Base-by-base conservation (phyloP, 331 rosid species). In the Acacia concinna region DNA sequence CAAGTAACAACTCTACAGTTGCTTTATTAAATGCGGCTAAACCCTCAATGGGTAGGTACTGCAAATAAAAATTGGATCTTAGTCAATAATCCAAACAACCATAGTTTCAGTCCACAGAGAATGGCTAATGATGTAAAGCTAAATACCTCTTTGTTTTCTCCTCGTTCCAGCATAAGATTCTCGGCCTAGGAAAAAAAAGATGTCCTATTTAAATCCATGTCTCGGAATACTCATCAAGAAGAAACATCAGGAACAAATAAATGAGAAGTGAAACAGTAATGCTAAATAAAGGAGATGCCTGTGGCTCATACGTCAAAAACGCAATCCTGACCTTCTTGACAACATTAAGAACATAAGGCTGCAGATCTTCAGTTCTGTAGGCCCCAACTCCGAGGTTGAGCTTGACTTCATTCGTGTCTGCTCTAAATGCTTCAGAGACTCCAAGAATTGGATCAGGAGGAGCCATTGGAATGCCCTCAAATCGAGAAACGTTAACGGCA, bases 361-460 rank as follows among this genome's bases (percentile, higher is more conserved):
- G 93, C 47, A 94, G 86, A 40, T 92, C 94, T 86, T 94, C 98
- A 0, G 97, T 94, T 63, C 98, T 79, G 73, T 94, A 91, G 30
- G 97, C 97, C 52, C 98, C 98, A 57, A 94, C 98, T 86, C 97
- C 98, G 76, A 94, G 97, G 82, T 96, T 96, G 86, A 96, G 99
- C 88, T 91, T 96, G 59, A 57, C 81, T 40, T 81, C 90, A 8
- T 85, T 84, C 0, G 88, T 85, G 81, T 91, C 92, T 1, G 99
- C 98, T 78, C 60, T 91, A 73, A 91, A 96, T 27, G 99, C 99
- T 84, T 96, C 99, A 21, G 99, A 96, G 69, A 96, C 99, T 77
- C 99, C 99, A 38, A 96, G 98, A 90, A 96, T 96, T 52, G 99
- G 99, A 88, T 96, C 99, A 11, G 99, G 96, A 49, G 97, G 96